Evolutionary conservation across 2,329 filamentous ascomycete genomes (phyloP).

Genomic region (Hymenoscyphus linearis): DNA sequence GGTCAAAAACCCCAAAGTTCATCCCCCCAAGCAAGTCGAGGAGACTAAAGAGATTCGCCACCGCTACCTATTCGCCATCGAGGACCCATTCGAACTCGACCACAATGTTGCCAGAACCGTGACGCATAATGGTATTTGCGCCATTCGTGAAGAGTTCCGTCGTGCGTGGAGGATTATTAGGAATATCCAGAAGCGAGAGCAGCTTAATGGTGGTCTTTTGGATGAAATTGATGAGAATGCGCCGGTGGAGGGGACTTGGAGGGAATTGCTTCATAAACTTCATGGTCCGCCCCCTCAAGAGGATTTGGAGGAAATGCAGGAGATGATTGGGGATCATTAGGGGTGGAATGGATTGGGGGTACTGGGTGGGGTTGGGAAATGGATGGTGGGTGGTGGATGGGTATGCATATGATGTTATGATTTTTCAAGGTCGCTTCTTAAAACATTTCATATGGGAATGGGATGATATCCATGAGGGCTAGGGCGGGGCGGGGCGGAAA

Average conservation of each 20-base stretch:
- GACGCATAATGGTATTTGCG: slow-evolving; percentile 73
- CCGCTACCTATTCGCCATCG: slow-evolving; percentile 81
- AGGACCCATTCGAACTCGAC: slow-evolving; percentile 83
- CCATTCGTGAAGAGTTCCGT: slow-evolving; percentile 79
- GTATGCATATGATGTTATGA: too few relatives aligned
- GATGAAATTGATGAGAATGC: slow-evolving; percentile 15
- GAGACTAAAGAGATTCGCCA: slow-evolving; percentile 63
- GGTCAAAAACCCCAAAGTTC: slow-evolving; percentile 8
- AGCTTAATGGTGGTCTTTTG: slow-evolving; percentile 22
- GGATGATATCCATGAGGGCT: too few relatives aligned
- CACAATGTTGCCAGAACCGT: slow-evolving; percentile 89
- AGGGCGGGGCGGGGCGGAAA: too few relatives aligned
- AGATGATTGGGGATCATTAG: not conserved
- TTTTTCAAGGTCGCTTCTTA: too few relatives aligned
- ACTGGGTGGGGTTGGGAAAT: not conserved
- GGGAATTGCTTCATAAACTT: slow-evolving; percentile 22
- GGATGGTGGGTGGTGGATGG: too few relatives aligned
- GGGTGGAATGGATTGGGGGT: not conserved
- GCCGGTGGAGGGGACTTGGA: slow-evolving; percentile 15
- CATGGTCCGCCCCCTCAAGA: slow-evolving; percentile 18
- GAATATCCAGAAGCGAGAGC: slow-evolving; percentile 38
- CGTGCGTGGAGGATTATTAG: slow-evolving; percentile 70
- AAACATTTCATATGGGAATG: too few relatives aligned
- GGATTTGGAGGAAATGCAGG: not conserved
- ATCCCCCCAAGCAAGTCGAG: slow-evolving; percentile 22